These are phyloP conservation scores for Phaseolus lunatus DNA, from an alignment of 306 rosid species.

Conservation along the genomic window DNA sequence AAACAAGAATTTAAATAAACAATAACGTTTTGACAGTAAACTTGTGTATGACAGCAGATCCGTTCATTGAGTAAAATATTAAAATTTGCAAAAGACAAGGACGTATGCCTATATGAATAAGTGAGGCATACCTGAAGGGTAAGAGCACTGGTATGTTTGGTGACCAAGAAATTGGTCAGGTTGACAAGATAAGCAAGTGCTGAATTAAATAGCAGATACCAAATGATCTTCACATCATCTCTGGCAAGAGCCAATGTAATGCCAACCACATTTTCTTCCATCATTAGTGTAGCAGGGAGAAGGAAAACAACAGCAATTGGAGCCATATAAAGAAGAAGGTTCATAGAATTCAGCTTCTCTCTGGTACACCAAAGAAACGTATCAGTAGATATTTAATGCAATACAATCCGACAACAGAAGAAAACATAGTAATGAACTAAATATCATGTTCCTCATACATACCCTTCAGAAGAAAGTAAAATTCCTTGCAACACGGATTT, in stretches of 20 bases:
- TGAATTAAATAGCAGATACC: constrained; percentile 96
- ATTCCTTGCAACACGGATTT: constrained; percentile 96
- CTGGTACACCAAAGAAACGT: constrained; percentile 53
- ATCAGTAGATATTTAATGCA: constrained; percentile 42
- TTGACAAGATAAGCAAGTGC: constrained; percentile 94
- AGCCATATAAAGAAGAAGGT: constrained; percentile 98
- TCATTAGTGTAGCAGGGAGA: constrained; percentile 94
- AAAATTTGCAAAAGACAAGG: background rate
- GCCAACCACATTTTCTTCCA: constrained; percentile 99
- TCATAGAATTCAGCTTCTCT: constrained; percentile 99
- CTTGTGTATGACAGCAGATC: background rate
- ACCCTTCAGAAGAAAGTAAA: constrained; percentile 99
- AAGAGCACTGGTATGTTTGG: constrained; percentile 98
- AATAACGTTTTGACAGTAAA: background rate
- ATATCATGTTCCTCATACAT: constrained; percentile 33
- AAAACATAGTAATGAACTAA: constrained; percentile 19
- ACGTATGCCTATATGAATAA: constrained; percentile 28
- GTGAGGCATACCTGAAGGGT: constrained; percentile 88
- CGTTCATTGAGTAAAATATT: background rate
- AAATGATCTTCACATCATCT: constrained; percentile 91
- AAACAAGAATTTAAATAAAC: background rate
- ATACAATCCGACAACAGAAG: background rate
- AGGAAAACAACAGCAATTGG: constrained; percentile 98
- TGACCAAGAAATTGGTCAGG: constrained; percentile 98
- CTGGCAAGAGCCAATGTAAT: constrained; percentile 97